phyloP scores from a whole-genome alignment of 2,329 filamentous ascomycete species.

The Cercospora zeae-maydis region DNA sequence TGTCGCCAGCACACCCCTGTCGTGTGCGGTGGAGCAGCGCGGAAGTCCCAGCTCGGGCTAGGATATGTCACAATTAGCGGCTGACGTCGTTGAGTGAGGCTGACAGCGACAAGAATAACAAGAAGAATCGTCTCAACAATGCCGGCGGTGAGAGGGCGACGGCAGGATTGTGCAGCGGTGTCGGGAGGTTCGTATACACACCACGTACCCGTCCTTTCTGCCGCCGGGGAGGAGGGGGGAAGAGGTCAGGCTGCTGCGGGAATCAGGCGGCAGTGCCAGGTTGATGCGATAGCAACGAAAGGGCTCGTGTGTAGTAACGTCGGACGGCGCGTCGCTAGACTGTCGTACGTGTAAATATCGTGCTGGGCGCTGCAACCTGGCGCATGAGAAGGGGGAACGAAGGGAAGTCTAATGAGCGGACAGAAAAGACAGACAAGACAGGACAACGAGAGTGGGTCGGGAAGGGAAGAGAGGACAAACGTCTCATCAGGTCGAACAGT shows the following conservation, averaged over 20 bases:
- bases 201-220: too few species aligned
- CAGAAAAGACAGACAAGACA: not conserved
- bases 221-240: too few species aligned
- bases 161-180: too few species aligned
- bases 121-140: too few species aligned
- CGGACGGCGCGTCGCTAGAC: too few species aligned
- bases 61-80: not conserved
- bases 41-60: not conserved
- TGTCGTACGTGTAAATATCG: too few species aligned
- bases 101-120: not conserved
- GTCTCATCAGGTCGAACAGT: not conserved
- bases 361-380: not conserved
- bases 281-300: too few species aligned
- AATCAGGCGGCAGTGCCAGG: too few species aligned
- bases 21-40: not conserved
- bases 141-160: too few species aligned
- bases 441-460: not conserved
- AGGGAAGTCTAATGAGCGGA: not conserved
- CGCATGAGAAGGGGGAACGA: not conserved
- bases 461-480: not conserved
- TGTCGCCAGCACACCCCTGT: not conserved
- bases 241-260: too few species aligned
- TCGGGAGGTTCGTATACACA: too few species aligned
- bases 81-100: not conserved
- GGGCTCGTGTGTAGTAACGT: too few species aligned